Percentiles rank a stretch among this genome's conserved stretches.
phyloP scores from a whole-genome alignment of 164 flowering plant genomes.

The Echeveria elegans region DNA sequence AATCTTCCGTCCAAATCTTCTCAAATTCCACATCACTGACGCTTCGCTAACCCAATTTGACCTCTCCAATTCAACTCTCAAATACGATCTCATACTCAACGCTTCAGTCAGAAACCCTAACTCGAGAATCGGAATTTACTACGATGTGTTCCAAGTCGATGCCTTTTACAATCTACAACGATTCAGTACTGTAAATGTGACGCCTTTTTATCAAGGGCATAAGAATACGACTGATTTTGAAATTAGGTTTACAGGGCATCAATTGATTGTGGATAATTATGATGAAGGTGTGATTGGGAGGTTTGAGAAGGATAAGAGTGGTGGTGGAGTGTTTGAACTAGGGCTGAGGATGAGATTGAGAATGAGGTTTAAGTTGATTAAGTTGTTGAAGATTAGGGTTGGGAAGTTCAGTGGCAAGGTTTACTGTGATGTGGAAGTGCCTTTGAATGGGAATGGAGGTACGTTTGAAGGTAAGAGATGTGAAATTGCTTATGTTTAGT shows the following conservation, averaged over 20 bases:
- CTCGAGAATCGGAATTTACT: conserved; percentile 1
- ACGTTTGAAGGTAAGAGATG: background rate
- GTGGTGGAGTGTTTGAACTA: background rate
- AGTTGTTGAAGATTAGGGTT: background rate
- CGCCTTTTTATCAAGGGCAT: conserved; percentile 2
- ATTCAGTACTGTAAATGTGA: background rate
- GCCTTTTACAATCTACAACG: background rate
- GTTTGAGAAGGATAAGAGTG: background rate
- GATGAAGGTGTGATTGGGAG: background rate
- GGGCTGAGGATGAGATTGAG: background rate
- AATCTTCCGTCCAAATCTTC: conserved; percentile 1
- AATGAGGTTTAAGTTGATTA: conserved; percentile 9
- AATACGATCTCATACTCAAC: conserved; percentile 6
- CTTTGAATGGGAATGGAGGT: background rate
- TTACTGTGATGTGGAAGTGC: conserved; percentile 1
- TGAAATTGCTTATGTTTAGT: background rate
- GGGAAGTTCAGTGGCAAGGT: conserved; percentile 1
- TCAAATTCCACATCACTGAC: conserved; percentile 4
- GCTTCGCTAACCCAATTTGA: conserved; percentile 5
- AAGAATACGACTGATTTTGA: background rate
- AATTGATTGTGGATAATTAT: background rate
- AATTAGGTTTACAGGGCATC: background rate
- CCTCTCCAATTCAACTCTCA: background rate
- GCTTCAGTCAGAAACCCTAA: conserved; percentile 6
- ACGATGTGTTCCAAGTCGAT: background rate